Evolutionary conservation across 306 rosid genomes (phyloP).

Genomic region (Trifolium fragiferum): DNA sequence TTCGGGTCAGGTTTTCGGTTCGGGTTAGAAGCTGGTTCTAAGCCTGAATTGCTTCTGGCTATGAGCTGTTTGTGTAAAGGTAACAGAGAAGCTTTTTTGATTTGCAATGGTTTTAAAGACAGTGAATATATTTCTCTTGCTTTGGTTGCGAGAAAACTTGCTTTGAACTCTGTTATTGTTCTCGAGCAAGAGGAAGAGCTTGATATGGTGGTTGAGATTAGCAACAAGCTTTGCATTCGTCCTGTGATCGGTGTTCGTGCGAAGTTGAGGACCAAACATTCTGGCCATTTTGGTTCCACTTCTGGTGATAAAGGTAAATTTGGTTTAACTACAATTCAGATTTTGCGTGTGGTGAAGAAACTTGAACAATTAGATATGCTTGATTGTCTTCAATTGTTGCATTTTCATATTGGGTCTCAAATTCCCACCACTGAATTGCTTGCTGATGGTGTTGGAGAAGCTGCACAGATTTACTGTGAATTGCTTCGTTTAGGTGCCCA

Average conservation of each 20-base stretch:
- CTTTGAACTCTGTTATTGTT: constrained; percentile 77
- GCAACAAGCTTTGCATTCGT: constrained; percentile 66
- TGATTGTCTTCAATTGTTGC: constrained; percentile 81
- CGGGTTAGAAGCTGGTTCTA: constrained; percentile 92
- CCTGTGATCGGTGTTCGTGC: constrained; percentile 87
- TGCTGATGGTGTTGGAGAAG: constrained; percentile 76
- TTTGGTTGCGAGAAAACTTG: constrained; percentile 70
- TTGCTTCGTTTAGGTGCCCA: constrained; percentile 82
- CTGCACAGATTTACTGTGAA: constrained; percentile 92
- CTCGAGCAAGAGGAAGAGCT: constrained; percentile 90
- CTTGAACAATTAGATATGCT: constrained; percentile 72
- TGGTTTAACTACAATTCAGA: constrained; percentile 77
- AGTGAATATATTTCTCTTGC: constrained; percentile 75
- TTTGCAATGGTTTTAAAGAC: constrained; percentile 88
- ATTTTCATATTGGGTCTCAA: constrained; percentile 91
- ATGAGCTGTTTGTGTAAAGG: constrained; percentile 93
- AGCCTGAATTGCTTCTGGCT: constrained; percentile 85
- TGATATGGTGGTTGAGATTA: constrained; percentile 67
- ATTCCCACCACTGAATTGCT: constrained; percentile 76
- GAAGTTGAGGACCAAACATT: constrained; percentile 82
- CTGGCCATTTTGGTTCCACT: constrained; percentile 83
- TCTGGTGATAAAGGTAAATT: constrained; percentile 96
- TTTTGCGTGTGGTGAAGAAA: constrained; percentile 69
- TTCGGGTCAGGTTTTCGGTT: constrained; percentile 75
- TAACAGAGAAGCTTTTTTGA: constrained; percentile 60